A percentile compares a stretch with the other conserved stretches of the same genome.
Evolutionary conservation across 306 rosid genomes (phyloP).

Genomic region (Malus domestica): ASM211411v1 NC_041791.1:36164501-36165000

Average conservation of each 20-base stretch:
- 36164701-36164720: conserved; percentile 31
- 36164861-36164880: conserved; percentile 86
- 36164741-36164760: background rate
- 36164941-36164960: conserved; percentile 74
- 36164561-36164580: conserved; percentile 40
- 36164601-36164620: conserved; percentile 34
- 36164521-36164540: conserved; percentile 20
- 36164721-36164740: conserved; percentile 11
- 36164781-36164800: background rate
- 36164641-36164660: conserved; percentile 25
- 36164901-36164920: conserved; percentile 71
- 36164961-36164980: conserved; percentile 74
- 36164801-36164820: conserved; percentile 10
- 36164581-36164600: conserved; percentile 32
- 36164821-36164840: conserved; percentile 69
- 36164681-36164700: conserved; percentile 45
- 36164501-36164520: conserved; percentile 35
- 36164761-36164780: background rate
- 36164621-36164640: conserved; percentile 14
- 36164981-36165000: conserved; percentile 78
- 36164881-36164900: conserved; percentile 92
- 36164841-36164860: conserved; percentile 63
- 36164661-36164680: conserved; percentile 48
- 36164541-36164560: conserved; percentile 70
- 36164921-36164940: conserved; percentile 52